Evolutionary conservation across 495 filamentous ascomycete species (phyloP).

Genomic region (Xylaria castorea): DNA sequence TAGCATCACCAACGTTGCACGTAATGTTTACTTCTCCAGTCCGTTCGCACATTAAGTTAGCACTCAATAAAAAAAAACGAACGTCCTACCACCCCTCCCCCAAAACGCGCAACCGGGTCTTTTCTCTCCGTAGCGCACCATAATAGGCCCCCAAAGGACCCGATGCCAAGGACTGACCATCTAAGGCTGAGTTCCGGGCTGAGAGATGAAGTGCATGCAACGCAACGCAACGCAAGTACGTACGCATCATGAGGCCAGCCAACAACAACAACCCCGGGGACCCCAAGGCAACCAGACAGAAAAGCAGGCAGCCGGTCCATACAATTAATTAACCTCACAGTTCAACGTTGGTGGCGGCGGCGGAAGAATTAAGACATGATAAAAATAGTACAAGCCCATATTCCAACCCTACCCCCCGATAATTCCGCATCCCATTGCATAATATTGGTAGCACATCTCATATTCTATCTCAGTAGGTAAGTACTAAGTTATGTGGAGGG

Average conservation of each 20-base stretch:
- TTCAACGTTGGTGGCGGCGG: background rate
- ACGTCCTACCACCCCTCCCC: background rate
- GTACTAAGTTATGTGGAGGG: background rate
- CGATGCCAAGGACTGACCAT: background rate
- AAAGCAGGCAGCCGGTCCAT: background rate
- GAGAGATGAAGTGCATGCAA: background rate
- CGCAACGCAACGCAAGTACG: background rate
- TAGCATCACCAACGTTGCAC: background rate
- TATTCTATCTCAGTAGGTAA: background rate
- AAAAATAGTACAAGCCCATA: background rate
- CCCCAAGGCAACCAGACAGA: background rate
- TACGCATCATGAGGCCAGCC: background rate
- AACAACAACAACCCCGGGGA: background rate
- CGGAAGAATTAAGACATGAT: background rate
- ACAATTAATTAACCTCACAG: background rate
- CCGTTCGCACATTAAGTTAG: background rate
- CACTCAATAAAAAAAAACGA: background rate
- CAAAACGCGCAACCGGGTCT: background rate
- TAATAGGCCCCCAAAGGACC: background rate
- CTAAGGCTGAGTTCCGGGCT: background rate
- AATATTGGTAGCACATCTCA: background rate
- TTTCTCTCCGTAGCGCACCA: background rate
- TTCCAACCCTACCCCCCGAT: background rate
- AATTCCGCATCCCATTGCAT: background rate
- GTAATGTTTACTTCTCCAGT: background rate